Percentiles rank a stretch among this genome's conserved stretches.
Evolutionary conservation across 2,329 filamentous ascomycete species (phyloP).

Genomic region (Cyclaneusma minus): DNA sequence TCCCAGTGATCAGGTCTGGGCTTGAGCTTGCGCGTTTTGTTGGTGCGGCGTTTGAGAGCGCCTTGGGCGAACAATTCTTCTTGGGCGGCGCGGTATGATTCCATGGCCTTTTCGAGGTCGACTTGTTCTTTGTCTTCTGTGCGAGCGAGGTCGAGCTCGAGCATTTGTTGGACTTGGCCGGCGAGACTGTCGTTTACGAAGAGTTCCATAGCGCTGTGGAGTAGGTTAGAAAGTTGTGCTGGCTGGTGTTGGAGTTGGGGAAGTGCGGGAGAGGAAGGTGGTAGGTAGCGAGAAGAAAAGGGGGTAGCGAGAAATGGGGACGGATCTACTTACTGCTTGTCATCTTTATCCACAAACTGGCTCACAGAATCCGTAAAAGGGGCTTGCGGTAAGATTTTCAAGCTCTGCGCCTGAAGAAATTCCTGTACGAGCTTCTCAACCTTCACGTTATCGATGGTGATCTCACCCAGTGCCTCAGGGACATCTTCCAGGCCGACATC

Average conservation of each 20-base stretch:
- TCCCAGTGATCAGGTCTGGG: constrained; percentile 74
- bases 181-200: constrained; percentile 61
- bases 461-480: constrained; percentile 49
- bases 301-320: too few relatives aligned
- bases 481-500: constrained; percentile 36
- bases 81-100: constrained; percentile 50
- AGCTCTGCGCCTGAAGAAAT: constrained; percentile 70
- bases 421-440: constrained; percentile 82
- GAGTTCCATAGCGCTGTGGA: constrained; percentile 69
- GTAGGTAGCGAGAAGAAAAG: too few relatives aligned
- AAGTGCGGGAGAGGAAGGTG: too few relatives aligned
- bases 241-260: too few relatives aligned
- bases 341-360: constrained; percentile 88
- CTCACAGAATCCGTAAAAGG: constrained; percentile 85
- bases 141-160: constrained; percentile 48
- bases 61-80: constrained; percentile 56
- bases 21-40: constrained; percentile 43
- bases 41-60: constrained; percentile 28
- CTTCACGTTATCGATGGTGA: constrained; percentile 58
- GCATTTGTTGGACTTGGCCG: constrained; percentile 54
- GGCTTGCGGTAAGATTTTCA: constrained; percentile 86
- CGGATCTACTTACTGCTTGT: too few relatives aligned
- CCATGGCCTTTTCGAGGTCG: constrained; percentile 62
- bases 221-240: too few relatives aligned
- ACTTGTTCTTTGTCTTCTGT: constrained; percentile 54